A percentile compares a stretch with the other conserved stretches of the same genome.
Conservation (phyloP, 768 basidiomycete species). For the Mrakia gelida region DNA sequence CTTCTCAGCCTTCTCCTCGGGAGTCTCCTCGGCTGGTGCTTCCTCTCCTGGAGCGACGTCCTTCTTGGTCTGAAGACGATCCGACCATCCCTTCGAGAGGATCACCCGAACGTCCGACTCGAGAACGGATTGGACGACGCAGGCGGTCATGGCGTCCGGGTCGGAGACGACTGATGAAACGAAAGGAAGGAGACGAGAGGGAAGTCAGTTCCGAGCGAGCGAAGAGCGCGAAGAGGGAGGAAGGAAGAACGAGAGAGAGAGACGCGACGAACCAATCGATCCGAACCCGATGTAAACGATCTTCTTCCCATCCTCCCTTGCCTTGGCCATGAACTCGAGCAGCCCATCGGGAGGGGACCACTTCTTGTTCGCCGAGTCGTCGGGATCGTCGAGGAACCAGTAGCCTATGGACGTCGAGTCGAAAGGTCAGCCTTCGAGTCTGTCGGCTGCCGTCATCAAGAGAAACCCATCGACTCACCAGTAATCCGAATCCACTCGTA, state of each 20-base stretch:
- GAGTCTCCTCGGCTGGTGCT: conserved; percentile 47
- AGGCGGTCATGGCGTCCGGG: conserved; percentile 84
- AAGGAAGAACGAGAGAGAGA: background rate
- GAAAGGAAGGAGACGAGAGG: conserved; percentile 52
- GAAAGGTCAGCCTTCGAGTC: background rate
- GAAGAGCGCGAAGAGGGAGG: background rate
- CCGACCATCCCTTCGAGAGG: conserved; percentile 97
- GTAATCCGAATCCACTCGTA: conserved; percentile 97
- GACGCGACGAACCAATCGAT: conserved; percentile 22
- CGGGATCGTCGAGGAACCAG: conserved; percentile 93
- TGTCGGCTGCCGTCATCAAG: too few species aligned
- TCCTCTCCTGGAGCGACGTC: conserved; percentile 49
- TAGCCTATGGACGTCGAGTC: conserved; percentile 58
- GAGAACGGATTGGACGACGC: conserved; percentile 79
- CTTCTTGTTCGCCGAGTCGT: conserved; percentile 60
- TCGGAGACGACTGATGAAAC: conserved; percentile 79
- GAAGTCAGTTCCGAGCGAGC: too few species aligned
- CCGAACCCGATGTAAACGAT: conserved; percentile 71
- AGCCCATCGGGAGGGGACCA: conserved; percentile 83
- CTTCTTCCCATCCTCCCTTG: conserved; percentile 71
- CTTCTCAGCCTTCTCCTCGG: conserved; percentile 47
- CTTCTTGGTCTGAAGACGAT: conserved; percentile 58
- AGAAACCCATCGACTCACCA: conserved; percentile 49
- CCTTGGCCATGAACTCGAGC: conserved; percentile 72
- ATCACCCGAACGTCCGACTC: conserved; percentile 86